Evolutionary conservation across 139 green algal species (phyloP).

Genomic region (Auxenochlorella pyrenoidosa): DNA sequence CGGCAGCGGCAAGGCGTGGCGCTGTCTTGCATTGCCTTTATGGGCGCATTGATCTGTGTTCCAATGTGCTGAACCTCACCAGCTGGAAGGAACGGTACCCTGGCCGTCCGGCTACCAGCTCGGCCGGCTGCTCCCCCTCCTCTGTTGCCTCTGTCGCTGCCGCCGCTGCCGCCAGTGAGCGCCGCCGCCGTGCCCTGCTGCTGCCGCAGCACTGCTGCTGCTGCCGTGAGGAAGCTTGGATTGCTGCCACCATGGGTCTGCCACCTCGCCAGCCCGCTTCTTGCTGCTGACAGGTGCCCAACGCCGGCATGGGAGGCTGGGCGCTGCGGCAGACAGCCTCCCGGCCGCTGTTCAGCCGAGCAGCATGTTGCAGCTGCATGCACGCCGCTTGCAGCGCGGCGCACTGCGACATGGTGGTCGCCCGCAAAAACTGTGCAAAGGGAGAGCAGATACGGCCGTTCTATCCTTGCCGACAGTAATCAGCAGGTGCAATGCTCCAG

Average conservation of each 20-base stretch:
- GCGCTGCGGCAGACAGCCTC: not conserved
- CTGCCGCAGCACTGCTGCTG: constrained; percentile 16
- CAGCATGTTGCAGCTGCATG: not conserved
- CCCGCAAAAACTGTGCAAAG: not conserved
- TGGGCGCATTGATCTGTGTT: too few relatives aligned
- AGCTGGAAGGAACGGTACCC: constrained; percentile 32
- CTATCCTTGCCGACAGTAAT: not conserved
- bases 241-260: not conserved
- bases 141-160: not conserved
- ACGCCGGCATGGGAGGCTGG: not conserved
- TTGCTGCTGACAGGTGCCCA: not conserved
- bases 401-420: not conserved
- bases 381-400: not conserved
- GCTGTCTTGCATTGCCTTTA: too few relatives aligned
- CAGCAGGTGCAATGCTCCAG: too few relatives aligned
- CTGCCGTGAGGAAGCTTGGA: not conserved
- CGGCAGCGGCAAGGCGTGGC: not conserved
- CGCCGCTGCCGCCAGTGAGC: not conserved
- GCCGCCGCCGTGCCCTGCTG: not conserved
- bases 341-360: not conserved
- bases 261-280: not conserved
- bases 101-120: constrained; percentile 1
- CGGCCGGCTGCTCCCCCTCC: not conserved
- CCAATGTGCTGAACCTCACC: not conserved
- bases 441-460: not conserved